A percentile compares a stretch with the other conserved stretches of the same genome.
phyloP scores from a whole-genome alignment of 257 asterid genomes.

The Anisodus tanguticus region DNA sequence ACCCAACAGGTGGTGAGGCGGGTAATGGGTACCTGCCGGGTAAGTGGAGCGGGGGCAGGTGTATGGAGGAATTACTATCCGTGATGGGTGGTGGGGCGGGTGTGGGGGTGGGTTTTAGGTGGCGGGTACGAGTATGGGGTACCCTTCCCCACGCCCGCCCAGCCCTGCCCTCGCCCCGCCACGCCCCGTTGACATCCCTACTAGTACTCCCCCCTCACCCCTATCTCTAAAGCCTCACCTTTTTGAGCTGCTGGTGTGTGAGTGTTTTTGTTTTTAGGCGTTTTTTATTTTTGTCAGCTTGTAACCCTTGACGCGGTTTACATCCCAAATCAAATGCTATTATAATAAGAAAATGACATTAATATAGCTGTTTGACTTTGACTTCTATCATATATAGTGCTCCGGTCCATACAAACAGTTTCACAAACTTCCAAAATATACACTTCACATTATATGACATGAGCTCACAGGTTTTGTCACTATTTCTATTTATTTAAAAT shows the following conservation, averaged over 20 bases:
- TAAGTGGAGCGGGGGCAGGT: no score
- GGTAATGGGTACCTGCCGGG: no score
- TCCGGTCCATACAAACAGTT: background rate
- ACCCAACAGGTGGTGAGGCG: no score
- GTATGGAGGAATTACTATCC: no score
- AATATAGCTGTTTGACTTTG: constrained; percentile 61
- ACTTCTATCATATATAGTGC: constrained; percentile 38
- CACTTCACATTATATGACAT: background rate
- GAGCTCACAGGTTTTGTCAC: constrained; percentile 1
- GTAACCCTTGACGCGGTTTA: constrained; percentile 60
- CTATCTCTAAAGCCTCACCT: background rate
- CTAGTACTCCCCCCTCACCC: no score
- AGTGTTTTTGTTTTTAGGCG: background rate
- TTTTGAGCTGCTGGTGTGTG: background rate
- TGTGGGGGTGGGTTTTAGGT: no score
- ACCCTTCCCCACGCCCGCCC: no score
- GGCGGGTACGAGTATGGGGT: no score
- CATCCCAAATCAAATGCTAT: constrained; percentile 45
- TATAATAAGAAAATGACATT: background rate
- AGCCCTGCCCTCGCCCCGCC: no score
- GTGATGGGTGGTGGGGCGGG: no score
- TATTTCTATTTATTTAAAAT: background rate
- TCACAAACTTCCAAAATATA: background rate
- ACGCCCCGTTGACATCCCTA: no score
- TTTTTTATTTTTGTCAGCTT: background rate